Evolutionary conservation across 2,329 filamentous ascomycete genomes (phyloP).

Genomic region (Mycosphaerelloides madeirae): DNA sequence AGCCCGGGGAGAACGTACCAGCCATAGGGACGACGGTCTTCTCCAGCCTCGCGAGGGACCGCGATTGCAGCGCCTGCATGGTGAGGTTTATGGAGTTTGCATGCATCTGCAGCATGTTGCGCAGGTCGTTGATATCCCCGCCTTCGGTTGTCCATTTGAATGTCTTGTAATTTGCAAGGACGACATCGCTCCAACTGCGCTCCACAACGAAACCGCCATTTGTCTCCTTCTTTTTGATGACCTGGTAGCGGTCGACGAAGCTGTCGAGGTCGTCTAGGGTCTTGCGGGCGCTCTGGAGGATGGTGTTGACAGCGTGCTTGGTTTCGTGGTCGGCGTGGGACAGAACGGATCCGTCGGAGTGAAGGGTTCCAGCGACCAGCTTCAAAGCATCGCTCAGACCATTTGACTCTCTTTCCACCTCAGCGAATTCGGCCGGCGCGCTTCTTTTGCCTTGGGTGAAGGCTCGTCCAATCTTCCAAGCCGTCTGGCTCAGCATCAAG

Average conservation of each 20-base stretch:
- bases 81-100: slow-evolving; percentile 37
- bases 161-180: slow-evolving; percentile 39
- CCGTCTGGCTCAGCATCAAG: slow-evolving; percentile 43
- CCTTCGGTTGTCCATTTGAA: slow-evolving; percentile 46
- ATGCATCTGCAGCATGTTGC: slow-evolving; percentile 41
- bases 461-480: slow-evolving; percentile 43
- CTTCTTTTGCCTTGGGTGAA: slow-evolving; percentile 39
- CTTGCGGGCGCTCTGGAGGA: slow-evolving; percentile 37
- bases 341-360: slow-evolving; percentile 34
- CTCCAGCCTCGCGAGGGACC: slow-evolving; percentile 32
- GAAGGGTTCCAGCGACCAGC: slow-evolving; percentile 42
- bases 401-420: slow-evolving; percentile 40
- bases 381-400: slow-evolving; percentile 41
- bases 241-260: slow-evolving; percentile 43
- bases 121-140: slow-evolving; percentile 37
- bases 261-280: slow-evolving; percentile 42
- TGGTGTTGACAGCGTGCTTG: slow-evolving; percentile 35
- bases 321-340: slow-evolving; percentile 33
- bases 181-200: slow-evolving; percentile 41
- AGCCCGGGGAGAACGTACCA: neutral
- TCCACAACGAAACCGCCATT: slow-evolving; percentile 39
- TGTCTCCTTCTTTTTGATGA: slow-evolving; percentile 40
- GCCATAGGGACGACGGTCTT: slow-evolving; percentile 32
- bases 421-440: slow-evolving; percentile 39
- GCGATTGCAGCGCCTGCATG: slow-evolving; percentile 41